A percentile compares a stretch with the other conserved stretches of the same genome.
Conservation (phyloP, 2,329 filamentous ascomycete genomes). For the Esteya vermicola region DNA sequence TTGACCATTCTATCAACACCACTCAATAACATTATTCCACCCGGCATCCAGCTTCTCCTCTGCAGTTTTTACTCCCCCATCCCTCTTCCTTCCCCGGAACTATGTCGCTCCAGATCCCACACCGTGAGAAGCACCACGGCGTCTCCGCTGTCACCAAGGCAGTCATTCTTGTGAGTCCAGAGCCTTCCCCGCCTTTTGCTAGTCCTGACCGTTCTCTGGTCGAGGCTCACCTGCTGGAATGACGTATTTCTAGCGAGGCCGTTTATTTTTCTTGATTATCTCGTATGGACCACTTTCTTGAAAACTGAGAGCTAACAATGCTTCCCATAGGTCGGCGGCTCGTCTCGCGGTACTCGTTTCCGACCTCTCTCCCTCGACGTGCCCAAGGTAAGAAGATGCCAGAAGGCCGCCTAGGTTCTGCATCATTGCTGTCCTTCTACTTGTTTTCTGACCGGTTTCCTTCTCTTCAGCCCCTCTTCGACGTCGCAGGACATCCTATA, state of each 20-base stretch:
- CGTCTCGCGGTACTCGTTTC: constrained; percentile 90
- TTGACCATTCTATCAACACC: too few relatives aligned
- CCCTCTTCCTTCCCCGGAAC: constrained; percentile 1
- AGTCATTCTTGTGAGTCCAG: constrained; percentile 65
- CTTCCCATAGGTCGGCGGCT: constrained; percentile 67
- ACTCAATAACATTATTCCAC: too few relatives aligned
- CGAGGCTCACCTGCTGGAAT: too few relatives aligned
- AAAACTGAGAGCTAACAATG: too few relatives aligned
- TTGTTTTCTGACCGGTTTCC: background rate
- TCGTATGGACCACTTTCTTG: too few relatives aligned
- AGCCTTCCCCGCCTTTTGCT: background rate
- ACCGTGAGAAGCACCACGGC: constrained; percentile 35
- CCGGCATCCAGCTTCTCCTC: too few relatives aligned
- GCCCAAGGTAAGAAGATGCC: constrained; percentile 81
- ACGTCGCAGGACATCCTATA: constrained; percentile 95
- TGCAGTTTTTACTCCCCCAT: background rate
- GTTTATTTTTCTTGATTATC: too few relatives aligned
- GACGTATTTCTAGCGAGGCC: too few relatives aligned
- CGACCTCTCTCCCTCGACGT: constrained; percentile 88
- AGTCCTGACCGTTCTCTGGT: too few relatives aligned
- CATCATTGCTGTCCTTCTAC: background rate
- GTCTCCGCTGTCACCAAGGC: constrained; percentile 64
- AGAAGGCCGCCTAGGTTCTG: too few relatives aligned
- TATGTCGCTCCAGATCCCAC: constrained; percentile 45
- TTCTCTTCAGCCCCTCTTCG: constrained; percentile 68